Conservation (phyloP, 768 basidiomycete species). For the Amanita polypyramis region DNA sequence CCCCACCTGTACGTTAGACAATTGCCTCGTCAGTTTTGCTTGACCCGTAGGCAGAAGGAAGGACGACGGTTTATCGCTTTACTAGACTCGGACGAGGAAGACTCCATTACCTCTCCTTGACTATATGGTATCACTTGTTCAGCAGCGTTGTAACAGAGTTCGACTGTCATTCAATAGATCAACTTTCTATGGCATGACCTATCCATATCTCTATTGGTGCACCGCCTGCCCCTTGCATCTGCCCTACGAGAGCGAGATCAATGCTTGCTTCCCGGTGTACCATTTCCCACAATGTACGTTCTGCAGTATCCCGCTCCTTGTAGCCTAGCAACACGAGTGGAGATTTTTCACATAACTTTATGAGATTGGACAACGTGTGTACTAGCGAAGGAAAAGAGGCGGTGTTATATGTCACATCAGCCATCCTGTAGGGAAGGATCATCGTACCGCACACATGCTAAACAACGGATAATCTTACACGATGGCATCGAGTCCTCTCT, state of each 20-base stretch:
- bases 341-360: slow-evolving; percentile 22
- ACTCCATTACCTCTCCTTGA: slow-evolving; percentile 8
- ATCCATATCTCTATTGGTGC: slow-evolving; percentile 67
- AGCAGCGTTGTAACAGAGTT: too few relatives aligned
- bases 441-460: not conserved
- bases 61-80: slow-evolving; percentile 39
- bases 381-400: slow-evolving; percentile 72
- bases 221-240: slow-evolving; percentile 46
- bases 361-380: slow-evolving; percentile 47
- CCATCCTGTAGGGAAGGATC: slow-evolving; percentile 50
- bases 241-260: slow-evolving; percentile 41
- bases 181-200: slow-evolving; percentile 17
- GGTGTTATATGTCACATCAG: slow-evolving; percentile 90
- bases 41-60: slow-evolving; percentile 21
- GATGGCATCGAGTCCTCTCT: slow-evolving; percentile 43
- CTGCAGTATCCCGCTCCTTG: slow-evolving; percentile 74
- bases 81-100: slow-evolving; percentile 30
- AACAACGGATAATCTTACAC: slow-evolving; percentile 35
- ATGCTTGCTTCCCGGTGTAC: slow-evolving; percentile 37
- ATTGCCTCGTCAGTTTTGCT: not conserved
- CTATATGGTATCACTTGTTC: too few relatives aligned
- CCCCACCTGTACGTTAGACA: slow-evolving; percentile 14
- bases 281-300: slow-evolving; percentile 67
- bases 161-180: too few relatives aligned
- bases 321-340: slow-evolving; percentile 64